A percentile compares a stretch with the other conserved stretches of the same genome.
Evolutionary conservation across 768 basidiomycete species (phyloP).

Genomic region (Mrakia blollopis): DNA sequence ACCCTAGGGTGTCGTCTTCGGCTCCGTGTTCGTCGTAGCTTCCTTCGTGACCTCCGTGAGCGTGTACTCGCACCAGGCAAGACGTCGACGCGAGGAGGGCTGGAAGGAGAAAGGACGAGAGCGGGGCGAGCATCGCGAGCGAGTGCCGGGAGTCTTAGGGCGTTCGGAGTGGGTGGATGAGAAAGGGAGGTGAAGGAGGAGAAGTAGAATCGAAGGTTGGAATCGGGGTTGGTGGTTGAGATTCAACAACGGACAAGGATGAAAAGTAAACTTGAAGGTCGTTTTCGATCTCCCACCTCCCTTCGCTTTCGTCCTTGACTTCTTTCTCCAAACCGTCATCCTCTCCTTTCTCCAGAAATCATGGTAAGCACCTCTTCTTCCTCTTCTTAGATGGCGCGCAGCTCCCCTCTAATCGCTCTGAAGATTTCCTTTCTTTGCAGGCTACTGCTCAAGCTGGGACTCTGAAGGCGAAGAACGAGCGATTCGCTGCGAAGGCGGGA

Average conservation of each 20-base stretch:
- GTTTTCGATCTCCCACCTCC: no score
- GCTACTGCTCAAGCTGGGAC: not conserved
- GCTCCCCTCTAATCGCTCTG: not conserved
- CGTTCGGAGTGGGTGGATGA: no score
- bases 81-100: slow-evolving; percentile 18
- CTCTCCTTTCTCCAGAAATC: not conserved
- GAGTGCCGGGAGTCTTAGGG: no score
- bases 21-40: slow-evolving; percentile 32
- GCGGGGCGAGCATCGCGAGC: not conserved
- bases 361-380: slow-evolving; percentile 1
- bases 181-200: not conserved
- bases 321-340: not conserved
- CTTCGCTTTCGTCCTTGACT: not conserved
- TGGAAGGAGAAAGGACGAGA: slow-evolving; percentile 1
- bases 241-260: no score
- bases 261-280: not conserved
- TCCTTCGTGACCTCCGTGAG: slow-evolving; percentile 27
- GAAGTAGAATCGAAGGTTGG: not conserved
- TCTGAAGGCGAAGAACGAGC: slow-evolving; percentile 13
- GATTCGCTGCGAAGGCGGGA: slow-evolving; percentile 2
- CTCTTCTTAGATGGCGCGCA: not conserved
- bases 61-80: slow-evolving; percentile 12
- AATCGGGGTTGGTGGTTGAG: not conserved
- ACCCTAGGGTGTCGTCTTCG: slow-evolving; percentile 18
- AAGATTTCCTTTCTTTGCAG: not conserved